A percentile compares a stretch with the other conserved stretches of the same genome.
These are phyloP conservation scores for Phytopythium mirpurense DNA, from an alignment of 352 stramenopile genomes.

Conservation along the genomic window DNA sequence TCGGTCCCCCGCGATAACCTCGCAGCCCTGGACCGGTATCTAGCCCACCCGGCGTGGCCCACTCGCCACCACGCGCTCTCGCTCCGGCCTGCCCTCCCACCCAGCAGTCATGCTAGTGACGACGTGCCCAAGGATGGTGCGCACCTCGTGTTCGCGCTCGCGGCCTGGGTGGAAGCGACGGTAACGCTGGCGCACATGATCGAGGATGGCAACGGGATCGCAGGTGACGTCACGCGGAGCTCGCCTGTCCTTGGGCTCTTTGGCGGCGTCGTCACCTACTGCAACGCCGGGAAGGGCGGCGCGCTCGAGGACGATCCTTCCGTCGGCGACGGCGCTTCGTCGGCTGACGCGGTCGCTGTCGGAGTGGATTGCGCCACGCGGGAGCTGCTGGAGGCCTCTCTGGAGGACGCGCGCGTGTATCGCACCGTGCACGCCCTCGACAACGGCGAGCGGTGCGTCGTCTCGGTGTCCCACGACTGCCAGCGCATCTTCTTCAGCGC, in stretches of 20 bases:
- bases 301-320: background rate
- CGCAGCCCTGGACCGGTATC: constrained; percentile 42
- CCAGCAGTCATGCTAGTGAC: background rate
- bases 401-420: constrained; percentile 63
- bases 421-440: constrained; percentile 41
- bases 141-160: constrained; percentile 37
- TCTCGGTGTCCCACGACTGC: constrained; percentile 74
- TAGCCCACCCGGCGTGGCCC: constrained; percentile 53
- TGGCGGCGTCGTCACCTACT: constrained; percentile 50
- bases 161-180: constrained; percentile 47
- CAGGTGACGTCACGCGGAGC: constrained; percentile 42
- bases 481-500: constrained; percentile 56
- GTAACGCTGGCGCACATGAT: constrained; percentile 36
- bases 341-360: background rate
- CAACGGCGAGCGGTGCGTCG: constrained; percentile 34
- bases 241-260: constrained; percentile 56
- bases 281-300: constrained; percentile 23
- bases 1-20: constrained; percentile 50
- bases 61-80: constrained; percentile 22
- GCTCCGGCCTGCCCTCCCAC: background rate
- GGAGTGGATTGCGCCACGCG: constrained; percentile 21
- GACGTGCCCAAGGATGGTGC: constrained; percentile 5
- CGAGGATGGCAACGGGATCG: constrained; percentile 33
- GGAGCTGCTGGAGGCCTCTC: constrained; percentile 54
- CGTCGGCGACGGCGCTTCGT: background rate